These are phyloP conservation scores for Colletotrichum sp. DNA, from an alignment of 2,329 filamentous ascomycete genomes.

Conservation along the genomic window DNA sequence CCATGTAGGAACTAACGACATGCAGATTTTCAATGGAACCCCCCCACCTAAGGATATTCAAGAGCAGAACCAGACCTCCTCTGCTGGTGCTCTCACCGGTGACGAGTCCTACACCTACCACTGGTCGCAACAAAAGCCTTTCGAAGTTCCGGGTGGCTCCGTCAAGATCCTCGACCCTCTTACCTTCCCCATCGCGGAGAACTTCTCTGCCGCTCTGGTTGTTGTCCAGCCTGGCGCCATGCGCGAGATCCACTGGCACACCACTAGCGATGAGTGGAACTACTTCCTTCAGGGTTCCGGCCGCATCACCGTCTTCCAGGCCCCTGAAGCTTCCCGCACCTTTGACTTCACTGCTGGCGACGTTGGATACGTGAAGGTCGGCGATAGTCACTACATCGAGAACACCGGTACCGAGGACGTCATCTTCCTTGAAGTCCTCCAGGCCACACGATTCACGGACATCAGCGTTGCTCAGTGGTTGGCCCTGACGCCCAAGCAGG, in stretches of 20 bases:
- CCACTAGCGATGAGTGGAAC: slow-evolving; percentile 64
- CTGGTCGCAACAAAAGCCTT: slow-evolving; percentile 55
- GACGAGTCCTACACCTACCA: slow-evolving; percentile 53
- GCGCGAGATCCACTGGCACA: slow-evolving; percentile 71
- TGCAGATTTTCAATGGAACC: slow-evolving; percentile 55
- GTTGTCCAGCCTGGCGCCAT: slow-evolving; percentile 67
- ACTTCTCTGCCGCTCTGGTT: slow-evolving; percentile 62
- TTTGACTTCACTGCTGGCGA: slow-evolving; percentile 66
- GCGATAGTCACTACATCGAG: slow-evolving; percentile 64
- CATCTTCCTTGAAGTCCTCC: slow-evolving; percentile 64
- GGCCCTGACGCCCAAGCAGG: slow-evolving; percentile 60
- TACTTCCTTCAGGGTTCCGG: slow-evolving; percentile 63
- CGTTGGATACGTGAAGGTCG: slow-evolving; percentile 62
- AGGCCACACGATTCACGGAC: slow-evolving; percentile 56
- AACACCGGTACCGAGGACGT: slow-evolving; percentile 64
- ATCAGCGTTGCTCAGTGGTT: slow-evolving; percentile 65
- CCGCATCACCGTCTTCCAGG: slow-evolving; percentile 60
- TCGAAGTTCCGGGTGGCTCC: slow-evolving; percentile 57
- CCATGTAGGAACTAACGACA: background rate
- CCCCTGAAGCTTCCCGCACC: slow-evolving; percentile 53
- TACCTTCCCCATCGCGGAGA: slow-evolving; percentile 60
- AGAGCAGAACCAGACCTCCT: slow-evolving; percentile 51
- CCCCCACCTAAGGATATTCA: slow-evolving; percentile 49
- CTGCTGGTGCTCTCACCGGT: slow-evolving; percentile 45
- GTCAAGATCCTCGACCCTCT: slow-evolving; percentile 65